Base-by-base conservation (phyloP, 495 filamentous ascomycete species). In the Neurospora intermedia region DNA sequence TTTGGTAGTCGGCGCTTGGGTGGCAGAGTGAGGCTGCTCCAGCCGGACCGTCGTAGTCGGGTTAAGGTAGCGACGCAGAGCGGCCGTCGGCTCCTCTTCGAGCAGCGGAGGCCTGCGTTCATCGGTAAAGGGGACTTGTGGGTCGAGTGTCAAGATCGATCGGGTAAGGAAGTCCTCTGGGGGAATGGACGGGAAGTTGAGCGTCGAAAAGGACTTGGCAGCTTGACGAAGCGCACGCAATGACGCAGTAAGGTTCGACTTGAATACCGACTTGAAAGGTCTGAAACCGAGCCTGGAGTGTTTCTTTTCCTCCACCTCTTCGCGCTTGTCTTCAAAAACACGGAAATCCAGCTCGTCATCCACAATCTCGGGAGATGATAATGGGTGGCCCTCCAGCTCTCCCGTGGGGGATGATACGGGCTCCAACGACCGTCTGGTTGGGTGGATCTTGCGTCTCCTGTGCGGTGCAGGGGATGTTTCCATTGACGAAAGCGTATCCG, bases 221-320 rank as follows among this genome's bases (percentile, higher is more conserved):
- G 94, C 95, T 15, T 90, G 92, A 80, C 92, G 92, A 72, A 98
- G 88, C 38, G 92, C 93, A 42, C 92, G 89, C 70, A 99, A 82
- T 0, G 96, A 99, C 27, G 95, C 94, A 6, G 94, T 99, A 18
- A 99, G 86, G 76, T 98, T 98, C 3, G 96, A 99, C 77, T 94
- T 96, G 83, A 98, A 94, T 13, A 88, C 89, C 40, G 83, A 86
- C 70, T 84, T 85, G 39, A 85, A 80, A 18, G 81, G 84, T 69
- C 76, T 77, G 69, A 83, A 79, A 13, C 71, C 77, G 40, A 80
- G 35, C 11, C 78, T 75, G 18, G 75, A 81, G 39, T 75, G 66
- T 66, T 82, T 81, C 73, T 81, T 89, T 84, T 46, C 78, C 42
- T 71, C 71, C 13, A 72, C 13, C 11, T 75, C 74, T 1, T 74